Evolutionary conservation across 805 yeast species (phyloP).

Genomic region (Tetrapisispora pingtungensis): DNA sequence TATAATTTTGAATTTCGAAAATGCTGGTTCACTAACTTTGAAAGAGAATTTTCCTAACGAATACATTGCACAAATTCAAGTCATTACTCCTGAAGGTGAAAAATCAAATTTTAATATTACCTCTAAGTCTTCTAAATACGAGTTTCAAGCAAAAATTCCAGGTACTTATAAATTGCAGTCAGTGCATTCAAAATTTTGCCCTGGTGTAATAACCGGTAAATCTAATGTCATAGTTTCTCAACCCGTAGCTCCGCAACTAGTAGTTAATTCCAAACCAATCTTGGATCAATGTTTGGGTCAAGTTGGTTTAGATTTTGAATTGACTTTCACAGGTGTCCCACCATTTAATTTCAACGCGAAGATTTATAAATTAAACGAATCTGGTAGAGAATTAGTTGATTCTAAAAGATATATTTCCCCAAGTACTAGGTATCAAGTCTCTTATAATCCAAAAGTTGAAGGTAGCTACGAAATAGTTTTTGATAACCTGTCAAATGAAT

Average conservation of each 20-base stretch:
- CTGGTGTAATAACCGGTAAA: conserved; percentile 52
- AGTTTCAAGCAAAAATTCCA: conserved; percentile 39
- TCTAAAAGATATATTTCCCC: conserved; percentile 31
- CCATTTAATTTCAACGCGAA: conserved; percentile 65
- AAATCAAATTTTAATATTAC: conserved; percentile 17
- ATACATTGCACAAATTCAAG: conserved; percentile 29
- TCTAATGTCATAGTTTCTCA: conserved; percentile 44
- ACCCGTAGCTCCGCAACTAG: conserved; percentile 44
- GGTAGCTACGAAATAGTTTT: conserved; percentile 76
- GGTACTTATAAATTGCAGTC: conserved; percentile 55
- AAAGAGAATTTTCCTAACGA: conserved; percentile 13
- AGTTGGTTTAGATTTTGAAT: conserved; percentile 69
- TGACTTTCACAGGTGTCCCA: conserved; percentile 63
- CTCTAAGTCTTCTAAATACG: conserved; percentile 22
- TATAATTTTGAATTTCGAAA: conserved; percentile 27
- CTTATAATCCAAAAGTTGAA: conserved; percentile 67
- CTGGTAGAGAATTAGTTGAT: conserved; percentile 26
- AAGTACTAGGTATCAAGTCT: conserved; percentile 44
- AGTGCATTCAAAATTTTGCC: conserved; percentile 54
- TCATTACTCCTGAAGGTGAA: conserved; percentile 21
- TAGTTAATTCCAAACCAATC: conserved; percentile 40
- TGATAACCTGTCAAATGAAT: conserved; percentile 50
- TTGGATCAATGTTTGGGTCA: conserved; percentile 88
- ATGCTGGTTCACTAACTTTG: background rate
- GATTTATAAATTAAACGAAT: conserved; percentile 44